Evolutionary conservation across 371 early-diverging fungal species (phyloP).

Genomic region (Capillidium rhysosporum): DNA sequence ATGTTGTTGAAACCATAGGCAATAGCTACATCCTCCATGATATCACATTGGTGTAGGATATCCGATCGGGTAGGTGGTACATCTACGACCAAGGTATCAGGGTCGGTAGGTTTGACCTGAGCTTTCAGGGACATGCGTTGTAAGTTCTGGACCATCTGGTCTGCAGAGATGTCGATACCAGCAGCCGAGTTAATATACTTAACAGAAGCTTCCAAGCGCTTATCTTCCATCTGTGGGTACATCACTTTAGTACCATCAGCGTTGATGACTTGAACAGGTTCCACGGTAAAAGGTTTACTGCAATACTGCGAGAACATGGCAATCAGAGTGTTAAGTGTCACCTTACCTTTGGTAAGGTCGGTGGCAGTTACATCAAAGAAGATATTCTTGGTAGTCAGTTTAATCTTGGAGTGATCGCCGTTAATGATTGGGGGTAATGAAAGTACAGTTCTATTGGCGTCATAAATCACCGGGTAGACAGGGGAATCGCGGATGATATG

Average conservation of each 20-base stretch:
- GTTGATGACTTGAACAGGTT: conserved; percentile 78
- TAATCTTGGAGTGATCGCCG: conserved; percentile 95
- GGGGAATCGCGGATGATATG: conserved; percentile 83
- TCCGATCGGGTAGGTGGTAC: conserved; percentile 91
- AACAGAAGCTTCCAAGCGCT: conserved; percentile 44
- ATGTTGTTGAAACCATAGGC: conserved; percentile 98
- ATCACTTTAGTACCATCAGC: conserved; percentile 49
- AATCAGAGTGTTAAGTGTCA: conserved; percentile 80
- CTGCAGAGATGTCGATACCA: conserved; percentile 43
- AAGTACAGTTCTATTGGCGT: conserved; percentile 65
- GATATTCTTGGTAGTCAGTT: conserved; percentile 87
- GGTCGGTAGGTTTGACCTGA: conserved; percentile 26
- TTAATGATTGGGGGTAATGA: conserved; percentile 99
- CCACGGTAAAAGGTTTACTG: conserved; percentile 51
- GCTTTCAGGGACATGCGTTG: conserved; percentile 74
- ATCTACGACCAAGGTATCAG: conserved; percentile 45
- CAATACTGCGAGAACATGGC: conserved; percentile 92
- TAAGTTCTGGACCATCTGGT: conserved; percentile 59
- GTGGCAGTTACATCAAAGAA: conserved; percentile 98
- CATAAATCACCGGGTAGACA: conserved; percentile 83
- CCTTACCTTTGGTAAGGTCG: conserved; percentile 86
- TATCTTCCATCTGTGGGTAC: conserved; percentile 54
- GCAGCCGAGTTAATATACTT: conserved; percentile 76
- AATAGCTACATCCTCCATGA: conserved; percentile 99
- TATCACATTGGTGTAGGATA: conserved; percentile 93